phyloP scores from a whole-genome alignment of 139 green algal genomes.

The Medakamo hakoo region DNA sequence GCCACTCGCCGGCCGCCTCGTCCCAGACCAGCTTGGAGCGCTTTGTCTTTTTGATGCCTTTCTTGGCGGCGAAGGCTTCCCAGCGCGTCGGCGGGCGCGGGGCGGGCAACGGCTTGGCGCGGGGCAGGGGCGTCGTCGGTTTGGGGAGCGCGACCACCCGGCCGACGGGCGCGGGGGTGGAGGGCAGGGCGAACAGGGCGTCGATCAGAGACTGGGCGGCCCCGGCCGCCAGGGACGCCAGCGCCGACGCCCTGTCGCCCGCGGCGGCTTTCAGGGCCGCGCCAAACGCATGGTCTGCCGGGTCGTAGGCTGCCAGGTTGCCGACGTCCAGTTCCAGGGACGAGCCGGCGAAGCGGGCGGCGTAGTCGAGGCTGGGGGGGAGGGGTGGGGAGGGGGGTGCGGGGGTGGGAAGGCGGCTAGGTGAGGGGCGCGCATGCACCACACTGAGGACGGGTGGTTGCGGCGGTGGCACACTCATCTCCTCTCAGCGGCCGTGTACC shows the following conservation, averaged over 20 bases:
- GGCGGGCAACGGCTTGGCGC: conserved; percentile 69
- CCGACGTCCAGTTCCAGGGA: conserved; percentile 71
- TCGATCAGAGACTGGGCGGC: conserved; percentile 54
- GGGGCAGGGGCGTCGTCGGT: conserved; percentile 49
- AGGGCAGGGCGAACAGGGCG: conserved; percentile 57
- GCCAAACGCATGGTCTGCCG: too few relatives aligned
- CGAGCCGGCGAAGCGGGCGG: too few relatives aligned
- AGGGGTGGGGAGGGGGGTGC: neutral
- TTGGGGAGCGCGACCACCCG: conserved; percentile 55
- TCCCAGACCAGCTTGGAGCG: conserved; percentile 75
- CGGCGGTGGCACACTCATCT: neutral
- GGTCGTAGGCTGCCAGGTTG: conserved; percentile 62
- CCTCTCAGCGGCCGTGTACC: neutral
- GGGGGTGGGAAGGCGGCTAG: neutral
- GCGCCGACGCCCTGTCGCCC: conserved; percentile 19
- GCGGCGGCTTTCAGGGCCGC: conserved; percentile 26
- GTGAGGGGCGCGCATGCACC: neutral
- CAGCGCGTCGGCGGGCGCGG: conserved; percentile 70
- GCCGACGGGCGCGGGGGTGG: conserved; percentile 33
- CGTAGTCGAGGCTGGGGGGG: conserved; percentile 35
- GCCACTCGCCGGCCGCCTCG: conserved; percentile 56
- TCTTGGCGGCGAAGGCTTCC: conserved; percentile 85
- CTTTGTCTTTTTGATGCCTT: conserved; percentile 87
- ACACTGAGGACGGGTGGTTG: neutral
- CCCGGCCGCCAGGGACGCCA: conserved; percentile 28